These are phyloP conservation scores for Ascochyta fabae DNA, from an alignment of 2,329 filamentous ascomycete genomes.

Conservation along the genomic window DNA sequence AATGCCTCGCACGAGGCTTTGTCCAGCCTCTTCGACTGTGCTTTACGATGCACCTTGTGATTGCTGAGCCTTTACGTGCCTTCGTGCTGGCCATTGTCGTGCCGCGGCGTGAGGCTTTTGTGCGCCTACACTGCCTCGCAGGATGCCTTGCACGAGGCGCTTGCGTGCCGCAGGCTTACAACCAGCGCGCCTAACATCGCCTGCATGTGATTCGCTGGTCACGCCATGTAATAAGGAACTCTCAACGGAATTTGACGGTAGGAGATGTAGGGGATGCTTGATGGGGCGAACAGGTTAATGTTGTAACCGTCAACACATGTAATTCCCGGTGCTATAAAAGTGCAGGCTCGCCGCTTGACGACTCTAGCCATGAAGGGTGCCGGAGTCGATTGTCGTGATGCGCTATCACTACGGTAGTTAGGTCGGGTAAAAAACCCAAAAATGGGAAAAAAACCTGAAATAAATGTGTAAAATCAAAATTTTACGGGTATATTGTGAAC, in stretches of 20 bases:
- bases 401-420: too few relatives aligned
- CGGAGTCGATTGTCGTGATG: too few relatives aligned
- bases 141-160: slow-evolving; percentile 10
- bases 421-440: too few relatives aligned
- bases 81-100: background rate
- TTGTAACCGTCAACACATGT: background rate
- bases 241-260: background rate
- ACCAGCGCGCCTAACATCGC: slow-evolving; percentile 1
- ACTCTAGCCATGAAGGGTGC: background rate
- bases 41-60: slow-evolving; percentile 4
- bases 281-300: background rate
- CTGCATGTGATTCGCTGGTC: background rate
- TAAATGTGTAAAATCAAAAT: too few relatives aligned
- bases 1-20: background rate
- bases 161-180: slow-evolving; percentile 10
- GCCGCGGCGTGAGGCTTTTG: background rate
- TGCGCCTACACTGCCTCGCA: slow-evolving; percentile 10
- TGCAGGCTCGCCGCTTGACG: background rate
- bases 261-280: background rate
- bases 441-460: too few relatives aligned
- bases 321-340: background rate
- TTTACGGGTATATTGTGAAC: too few relatives aligned
- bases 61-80: background rate
- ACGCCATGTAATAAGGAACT: background rate
- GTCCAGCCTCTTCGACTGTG: slow-evolving; percentile 5